These are phyloP conservation scores for Thozetella sp. DNA, from an alignment of 495 filamentous ascomycete genomes.

Conservation along the genomic window DNA sequence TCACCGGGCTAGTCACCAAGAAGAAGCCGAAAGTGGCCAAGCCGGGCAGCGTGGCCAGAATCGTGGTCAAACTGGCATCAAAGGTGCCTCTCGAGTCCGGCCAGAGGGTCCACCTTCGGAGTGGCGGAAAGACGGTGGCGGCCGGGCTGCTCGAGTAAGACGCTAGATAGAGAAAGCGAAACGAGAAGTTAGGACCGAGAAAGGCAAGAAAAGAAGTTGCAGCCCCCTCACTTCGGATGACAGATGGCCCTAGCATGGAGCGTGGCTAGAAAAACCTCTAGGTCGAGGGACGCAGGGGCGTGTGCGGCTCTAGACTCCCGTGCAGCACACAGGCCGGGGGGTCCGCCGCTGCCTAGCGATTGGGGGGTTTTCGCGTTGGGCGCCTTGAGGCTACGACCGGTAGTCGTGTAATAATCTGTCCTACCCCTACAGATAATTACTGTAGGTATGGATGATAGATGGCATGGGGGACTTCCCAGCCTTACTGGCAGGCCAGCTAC, in stretches of 20 bases:
- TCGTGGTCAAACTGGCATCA: conserved; percentile 71
- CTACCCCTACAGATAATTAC: no score
- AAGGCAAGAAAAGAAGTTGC: not conserved
- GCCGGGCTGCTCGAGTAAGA: conserved; percentile 79
- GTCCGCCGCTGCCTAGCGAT: no score
- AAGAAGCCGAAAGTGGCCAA: conserved; percentile 83
- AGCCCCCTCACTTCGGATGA: not conserved
- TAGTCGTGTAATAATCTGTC: no score
- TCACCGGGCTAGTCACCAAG: conserved; percentile 67
- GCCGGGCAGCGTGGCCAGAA: conserved; percentile 66
- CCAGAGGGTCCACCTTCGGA: conserved; percentile 77
- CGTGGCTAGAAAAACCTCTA: not conserved
- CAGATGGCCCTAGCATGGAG: not conserved
- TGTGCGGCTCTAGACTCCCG: no score
- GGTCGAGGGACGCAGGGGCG: no score
- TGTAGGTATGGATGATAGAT: no score
- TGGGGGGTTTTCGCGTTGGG: no score
- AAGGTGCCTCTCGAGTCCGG: conserved; percentile 80
- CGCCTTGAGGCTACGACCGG: no score
- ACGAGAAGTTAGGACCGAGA: not conserved
- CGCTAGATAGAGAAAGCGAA: no score
- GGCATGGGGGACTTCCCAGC: no score
- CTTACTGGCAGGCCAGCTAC: no score
- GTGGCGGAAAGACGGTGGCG: conserved; percentile 79
- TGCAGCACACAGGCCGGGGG: no score